Base-by-base conservation (phyloP, 345 rosid genomes). In the Ceriops decandra region DNA sequence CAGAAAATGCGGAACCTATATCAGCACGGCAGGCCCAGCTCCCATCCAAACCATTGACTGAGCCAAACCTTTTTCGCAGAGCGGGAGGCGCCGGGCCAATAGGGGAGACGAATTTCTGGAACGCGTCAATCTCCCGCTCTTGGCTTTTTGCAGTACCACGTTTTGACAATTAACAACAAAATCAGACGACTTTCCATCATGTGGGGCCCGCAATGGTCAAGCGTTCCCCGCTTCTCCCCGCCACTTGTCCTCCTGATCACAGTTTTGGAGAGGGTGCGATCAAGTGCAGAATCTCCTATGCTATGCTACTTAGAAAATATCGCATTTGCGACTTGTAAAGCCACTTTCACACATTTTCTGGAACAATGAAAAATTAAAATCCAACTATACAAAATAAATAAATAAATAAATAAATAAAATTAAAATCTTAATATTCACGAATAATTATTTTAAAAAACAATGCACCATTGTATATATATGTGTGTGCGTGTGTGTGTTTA, bases 41-140 rank as follows among this genome's bases (percentile, higher is more conserved):
- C 63, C 49, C 75, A 57, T 36, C 67, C 33, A 60, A 35, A 53
- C 16, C 67, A 78, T 79, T 84, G 85, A 84, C 85, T 67, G 15
- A 21, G 80, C 47, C 78, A 53, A 27, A 60, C 6, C 71, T 74
- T 72, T 69, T 76, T 74, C 67, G 6, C 13, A 20, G 72, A 68
- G 60, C 61, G 16, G 20, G 49, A 16, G 31, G 63, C 57, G 77
- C 70, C 82, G 80, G 78, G 64, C 82, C 82, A 70, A 69, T 49
- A 62, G 77, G 81, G 74, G 73, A 68, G 72, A 68, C 69, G 78
- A 53, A 66, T 52, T 62, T 46, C 47, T 17, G 72, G 82, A 75
- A 74, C 85, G 77, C 85, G 83, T 81, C 83, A 68, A 75, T 68
- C 73, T 70, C 63, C 74, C 1, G 7, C 56, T 56, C 7, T 38